Conservation (phyloP, 805 yeast species). For the Lipomyces sp. region DNA sequence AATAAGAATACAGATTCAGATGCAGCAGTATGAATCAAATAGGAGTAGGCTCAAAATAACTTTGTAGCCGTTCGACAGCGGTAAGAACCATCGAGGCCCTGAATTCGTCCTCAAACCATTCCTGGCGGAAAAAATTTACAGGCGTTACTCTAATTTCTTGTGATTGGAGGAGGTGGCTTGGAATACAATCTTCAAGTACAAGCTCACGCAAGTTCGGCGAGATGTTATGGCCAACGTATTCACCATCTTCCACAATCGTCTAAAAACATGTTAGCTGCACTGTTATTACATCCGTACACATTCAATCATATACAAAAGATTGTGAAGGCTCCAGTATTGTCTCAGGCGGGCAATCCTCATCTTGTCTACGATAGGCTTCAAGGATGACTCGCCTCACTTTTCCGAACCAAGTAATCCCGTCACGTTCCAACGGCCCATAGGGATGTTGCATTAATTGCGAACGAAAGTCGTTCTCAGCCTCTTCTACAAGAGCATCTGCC, state of each 20-base stretch:
- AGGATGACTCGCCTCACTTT: neutral
- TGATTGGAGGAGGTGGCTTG: neutral
- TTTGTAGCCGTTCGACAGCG: neutral
- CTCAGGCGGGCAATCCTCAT: neutral
- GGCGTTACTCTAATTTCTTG: neutral
- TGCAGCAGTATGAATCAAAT: no score
- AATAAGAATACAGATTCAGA: no score
- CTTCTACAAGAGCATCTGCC: neutral
- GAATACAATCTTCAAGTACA: neutral
- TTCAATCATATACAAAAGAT: neutral
- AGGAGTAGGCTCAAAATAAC: no score
- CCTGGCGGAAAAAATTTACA: neutral
- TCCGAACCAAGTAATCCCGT: neutral
- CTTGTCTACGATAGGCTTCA: neutral
- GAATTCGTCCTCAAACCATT: neutral
- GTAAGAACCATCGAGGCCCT: neutral
- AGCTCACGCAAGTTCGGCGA: neutral
- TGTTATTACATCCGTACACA: neutral
- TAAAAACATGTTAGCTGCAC: neutral
- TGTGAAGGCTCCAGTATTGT: neutral
- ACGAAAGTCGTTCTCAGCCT: neutral
- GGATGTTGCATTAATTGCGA: neutral
- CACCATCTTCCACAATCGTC: neutral
- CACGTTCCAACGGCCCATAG: neutral
- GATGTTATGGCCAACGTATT: neutral